Base-by-base conservation (phyloP, 306 rosid species). In the Fragaria ananassa region DNA sequence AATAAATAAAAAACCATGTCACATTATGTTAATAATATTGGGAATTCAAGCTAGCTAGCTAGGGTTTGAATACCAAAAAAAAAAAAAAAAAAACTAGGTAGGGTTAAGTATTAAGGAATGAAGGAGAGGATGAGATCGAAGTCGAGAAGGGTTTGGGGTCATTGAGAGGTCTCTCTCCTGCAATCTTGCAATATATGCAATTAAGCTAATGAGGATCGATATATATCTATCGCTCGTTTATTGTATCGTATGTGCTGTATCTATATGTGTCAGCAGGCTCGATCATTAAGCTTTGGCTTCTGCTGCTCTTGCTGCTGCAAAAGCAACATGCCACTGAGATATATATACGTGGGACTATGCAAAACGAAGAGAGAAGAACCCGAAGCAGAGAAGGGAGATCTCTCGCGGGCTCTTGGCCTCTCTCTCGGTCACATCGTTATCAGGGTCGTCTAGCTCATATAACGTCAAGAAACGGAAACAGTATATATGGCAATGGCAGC, bases 301-400 rank as follows among this genome's bases (percentile, higher is more conserved):
- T 29, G 68, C 68, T 63, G 4, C 37, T 2, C 41, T 3, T 13
- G 86, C 86, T 84, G 86, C 90, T 61, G 57, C 74, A 83, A 90
- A 86, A 88, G 88, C 89, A 90, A 83, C 91, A 76, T 83, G 65
- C 80, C 92, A 78, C 87, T 85, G 88, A 82, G 88, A 86, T 85
- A 37, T 65, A 65, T 62, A 29, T 14, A 5, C 71, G 82, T 76
- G 87, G 88, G 76, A 70, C 89, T 84, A 45, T 29, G n/a, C 81
- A 68, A 67, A 27, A 42, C 25, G 41, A 74, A 71, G 64, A 53
- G 23, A 34, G 44, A 31, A 29, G 61, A 54, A 54, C 29, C 61
- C 2, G 67, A 61, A 27, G 41, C 39, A 61, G 39, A 29, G 39
- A 29, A 44, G 15, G 19, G 39, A 61, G 41, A 61, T 29, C 37